Evolutionary conservation across 768 basidiomycete species (phyloP), one percentile per base, ranked within the genome.

Genomic region (Phaeotremella fagi): DNA sequence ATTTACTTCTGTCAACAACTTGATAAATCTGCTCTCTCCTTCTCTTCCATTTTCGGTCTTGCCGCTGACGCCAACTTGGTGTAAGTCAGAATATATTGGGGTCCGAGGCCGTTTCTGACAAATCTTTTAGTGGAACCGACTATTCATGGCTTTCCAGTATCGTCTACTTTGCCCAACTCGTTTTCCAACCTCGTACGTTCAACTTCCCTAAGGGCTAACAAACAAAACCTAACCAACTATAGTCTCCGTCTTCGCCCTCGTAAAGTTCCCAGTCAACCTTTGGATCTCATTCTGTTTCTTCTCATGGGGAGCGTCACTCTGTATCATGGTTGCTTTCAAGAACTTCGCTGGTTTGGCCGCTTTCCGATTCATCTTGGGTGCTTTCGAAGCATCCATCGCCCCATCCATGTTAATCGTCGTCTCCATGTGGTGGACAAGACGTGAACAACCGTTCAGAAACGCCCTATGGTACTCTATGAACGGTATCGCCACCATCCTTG

Each of bases 381-480:
- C 78, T 4, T 78, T 79, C 56, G 79, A 80, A 50, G 79, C 79
- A n/a, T 78, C 78, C 2, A 77, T 80, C 29, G 77, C 78, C 26
- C 79, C 79, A 12, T 75, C 74, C 41, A 79, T 80, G 61, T 76
- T 80, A 27, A 77, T 79, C 1, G 76, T 80, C 37, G 79, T 78
- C 14, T 77, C 78, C 51, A 60, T 63, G 59, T 80, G 79, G 79
- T 80, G 79, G 79, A 75, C 79, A 14, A 67, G 79, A 20, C 75
- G 78, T 12, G 79, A 80, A 54, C 78, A 79, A 58, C 78, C 79
- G 0, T 62, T 77, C 58, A 72, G 79, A 2, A 61, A 77, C 24
- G 38, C 38, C 38, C 7, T 41, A 22, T 41, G 38, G 38, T 41
- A 41, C 38, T 41, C 38, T 7, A 41, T 41, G 38, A 79, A 80